These are phyloP conservation scores for Wickerhamomyces bisporus DNA, from an alignment of 805 yeast genomes.

Conservation along the genomic window DNA sequence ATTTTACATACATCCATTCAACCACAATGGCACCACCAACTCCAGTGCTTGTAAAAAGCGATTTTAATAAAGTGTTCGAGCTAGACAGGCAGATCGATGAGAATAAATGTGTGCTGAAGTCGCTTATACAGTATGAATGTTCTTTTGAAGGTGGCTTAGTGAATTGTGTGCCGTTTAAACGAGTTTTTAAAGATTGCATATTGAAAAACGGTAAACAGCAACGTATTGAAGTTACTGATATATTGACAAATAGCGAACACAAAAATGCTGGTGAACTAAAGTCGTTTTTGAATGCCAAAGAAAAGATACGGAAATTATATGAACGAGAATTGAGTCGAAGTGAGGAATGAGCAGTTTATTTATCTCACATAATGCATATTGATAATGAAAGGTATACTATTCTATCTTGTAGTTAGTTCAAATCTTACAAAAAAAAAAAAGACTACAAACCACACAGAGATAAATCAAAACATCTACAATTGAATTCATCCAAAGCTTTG, in stretches of 20 bases:
- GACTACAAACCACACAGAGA: too few relatives aligned
- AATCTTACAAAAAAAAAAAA: not conserved
- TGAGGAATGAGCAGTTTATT: not conserved
- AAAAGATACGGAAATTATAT: not conserved
- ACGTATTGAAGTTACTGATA: slow-evolving; percentile 34
- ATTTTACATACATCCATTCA: too few relatives aligned
- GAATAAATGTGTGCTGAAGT: slow-evolving; percentile 28
- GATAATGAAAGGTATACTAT: not conserved
- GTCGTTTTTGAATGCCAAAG: not conserved
- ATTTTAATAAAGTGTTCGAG: slow-evolving; percentile 25
- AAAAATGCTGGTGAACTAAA: slow-evolving; percentile 19
- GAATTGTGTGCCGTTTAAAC: slow-evolving; percentile 43
- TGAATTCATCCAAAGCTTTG: too few relatives aligned
- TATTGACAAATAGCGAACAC: slow-evolving; percentile 23
- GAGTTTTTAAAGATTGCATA: slow-evolving; percentile 40
- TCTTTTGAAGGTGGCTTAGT: slow-evolving; percentile 37
- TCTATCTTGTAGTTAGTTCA: not conserved
- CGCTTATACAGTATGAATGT: slow-evolving; percentile 44
- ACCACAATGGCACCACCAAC: slow-evolving; percentile 48
- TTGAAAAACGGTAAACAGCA: slow-evolving; percentile 22
- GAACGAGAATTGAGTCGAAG: not conserved
- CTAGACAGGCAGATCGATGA: slow-evolving; percentile 9
- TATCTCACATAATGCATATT: too few relatives aligned
- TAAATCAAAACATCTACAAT: too few relatives aligned
- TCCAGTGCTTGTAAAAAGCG: slow-evolving; percentile 37